Evolutionary conservation across 208 protist species (phyloP), one percentile per base, ranked within the genome.

Genomic region (Borovskyia barvae): DNA sequence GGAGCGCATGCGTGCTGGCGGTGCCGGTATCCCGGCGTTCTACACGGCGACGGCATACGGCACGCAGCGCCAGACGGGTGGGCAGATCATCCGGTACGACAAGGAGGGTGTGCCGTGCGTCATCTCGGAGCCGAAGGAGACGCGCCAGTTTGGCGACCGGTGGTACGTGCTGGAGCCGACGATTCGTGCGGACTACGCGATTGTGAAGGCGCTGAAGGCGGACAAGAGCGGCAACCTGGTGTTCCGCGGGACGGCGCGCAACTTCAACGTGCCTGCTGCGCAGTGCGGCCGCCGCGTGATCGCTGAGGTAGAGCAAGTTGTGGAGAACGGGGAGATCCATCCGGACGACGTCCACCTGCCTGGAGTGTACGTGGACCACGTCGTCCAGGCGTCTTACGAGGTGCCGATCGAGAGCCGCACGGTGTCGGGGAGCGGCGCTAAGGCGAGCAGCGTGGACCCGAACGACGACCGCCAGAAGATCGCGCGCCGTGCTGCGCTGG

Each of bases 1-100:
- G 26, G 97, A 99, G 71, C 60, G 84, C 32, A 75, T 98, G 58
- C 83, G 97, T 36, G 94, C 97, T 5, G 97, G 86, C 53, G 97
- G 97, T 52, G 97, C 97, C 1, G 97, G 97, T 57, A 96, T 99
- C 26, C 97, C 97, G 6, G 97, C 97, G 19, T 99, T 99, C 69
- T 99, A 97, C 89, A 99, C 97, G 15, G 79, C 87, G 5, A 98
- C 96, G 5, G 97, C 73, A 48, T 95, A 92, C 55, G 97, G 97
- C 20, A 99, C 97, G 15, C 73, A 88, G 55, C 72, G 90, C 45
- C 77, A 95, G 74, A 82, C 82, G 30, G 91, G 88, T 35, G 91
- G 92, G 2, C 93, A 98, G 61, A 93, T 96, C 15, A 87, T 98
- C 42, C 97, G 94, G 60, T 98, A 95, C 80, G 66, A 97, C 68